Evolutionary conservation across 2,329 filamentous ascomycete genomes (phyloP).

Genomic region (Talaromyces sp.): DNA sequence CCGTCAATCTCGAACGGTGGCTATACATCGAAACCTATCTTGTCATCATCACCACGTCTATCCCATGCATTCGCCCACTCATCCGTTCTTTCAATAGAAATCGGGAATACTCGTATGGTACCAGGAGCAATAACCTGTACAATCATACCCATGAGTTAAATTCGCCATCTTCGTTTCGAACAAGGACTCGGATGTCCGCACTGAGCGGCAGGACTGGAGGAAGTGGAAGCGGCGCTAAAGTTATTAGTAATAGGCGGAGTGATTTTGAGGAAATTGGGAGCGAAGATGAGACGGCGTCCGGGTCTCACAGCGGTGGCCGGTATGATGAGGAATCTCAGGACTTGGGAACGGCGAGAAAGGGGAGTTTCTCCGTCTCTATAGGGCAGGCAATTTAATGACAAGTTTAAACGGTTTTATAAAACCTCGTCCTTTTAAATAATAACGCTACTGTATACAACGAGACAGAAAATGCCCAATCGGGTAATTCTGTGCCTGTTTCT

Average conservation of each 20-base stretch:
- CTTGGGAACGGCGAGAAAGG: background rate
- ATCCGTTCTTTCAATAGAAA: constrained; percentile 3
- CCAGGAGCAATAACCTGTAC: too few species aligned
- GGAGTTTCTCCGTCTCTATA: background rate
- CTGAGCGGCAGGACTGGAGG: background rate
- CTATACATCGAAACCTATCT: constrained; percentile 24
- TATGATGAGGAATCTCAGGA: background rate
- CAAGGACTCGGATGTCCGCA: background rate
- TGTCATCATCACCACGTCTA: constrained; percentile 27
- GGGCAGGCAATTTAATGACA: background rate
- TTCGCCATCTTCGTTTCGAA: background rate
- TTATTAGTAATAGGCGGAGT: background rate
- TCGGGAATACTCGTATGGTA: background rate
- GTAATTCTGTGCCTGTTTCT: background rate
- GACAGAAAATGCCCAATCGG: background rate
- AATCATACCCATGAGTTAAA: background rate
- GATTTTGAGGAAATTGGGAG: background rate
- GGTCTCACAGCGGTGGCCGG: background rate
- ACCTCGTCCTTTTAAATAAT: background rate
- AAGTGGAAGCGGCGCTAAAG: background rate
- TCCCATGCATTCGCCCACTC: constrained; percentile 24
- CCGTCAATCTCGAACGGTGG: constrained; percentile 23
- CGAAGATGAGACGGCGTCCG: background rate
- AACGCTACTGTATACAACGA: background rate
- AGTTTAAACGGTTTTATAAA: background rate